These are phyloP conservation scores for Tetraselmis chui DNA, from an alignment of 139 green algal species.

Conservation along the genomic window DNA sequence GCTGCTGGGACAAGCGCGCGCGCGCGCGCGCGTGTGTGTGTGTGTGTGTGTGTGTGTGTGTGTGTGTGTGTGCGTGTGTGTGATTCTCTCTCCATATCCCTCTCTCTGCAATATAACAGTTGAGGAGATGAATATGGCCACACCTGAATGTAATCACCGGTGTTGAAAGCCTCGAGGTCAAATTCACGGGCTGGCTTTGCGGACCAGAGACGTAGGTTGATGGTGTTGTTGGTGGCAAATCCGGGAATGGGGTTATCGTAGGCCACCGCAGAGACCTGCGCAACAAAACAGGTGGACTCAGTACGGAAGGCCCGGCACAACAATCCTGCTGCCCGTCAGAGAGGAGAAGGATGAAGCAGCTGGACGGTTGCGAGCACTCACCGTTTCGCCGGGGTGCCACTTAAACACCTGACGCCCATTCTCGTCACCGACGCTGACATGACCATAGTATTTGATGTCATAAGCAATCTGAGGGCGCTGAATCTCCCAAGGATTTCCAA, in stretches of 20 bases:
- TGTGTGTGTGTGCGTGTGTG: no score
- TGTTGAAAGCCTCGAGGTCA: conserved; percentile 98
- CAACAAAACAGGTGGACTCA: background rate
- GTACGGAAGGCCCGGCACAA: no score
- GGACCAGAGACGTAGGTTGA: conserved; percentile 96
- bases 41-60: no score
- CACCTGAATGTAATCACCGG: conserved; percentile 71
- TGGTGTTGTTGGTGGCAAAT: conserved; percentile 94
- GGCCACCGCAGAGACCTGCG: conserved; percentile 80
- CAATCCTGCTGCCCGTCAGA: no score
- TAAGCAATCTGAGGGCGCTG: conserved; percentile 78
- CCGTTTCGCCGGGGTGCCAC: conserved; percentile 92
- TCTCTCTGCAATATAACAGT: no score
- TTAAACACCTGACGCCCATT: conserved; percentile 72
- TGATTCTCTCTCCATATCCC: no score
- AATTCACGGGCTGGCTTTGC: conserved; percentile 90
- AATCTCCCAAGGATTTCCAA: conserved; percentile 96
- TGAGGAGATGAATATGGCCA: no score
- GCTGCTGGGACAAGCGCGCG: no score
- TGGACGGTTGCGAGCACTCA: no score
- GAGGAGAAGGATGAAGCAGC: no score
- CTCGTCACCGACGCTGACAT: conserved; percentile 73
- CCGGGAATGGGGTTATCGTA: conserved; percentile 98
- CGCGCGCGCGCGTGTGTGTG: no score
- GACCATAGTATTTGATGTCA: conserved; percentile 85